phyloP scores from a whole-genome alignment of 2,329 filamentous ascomycete species.

The Decorospora gaudefroyi region DNA sequence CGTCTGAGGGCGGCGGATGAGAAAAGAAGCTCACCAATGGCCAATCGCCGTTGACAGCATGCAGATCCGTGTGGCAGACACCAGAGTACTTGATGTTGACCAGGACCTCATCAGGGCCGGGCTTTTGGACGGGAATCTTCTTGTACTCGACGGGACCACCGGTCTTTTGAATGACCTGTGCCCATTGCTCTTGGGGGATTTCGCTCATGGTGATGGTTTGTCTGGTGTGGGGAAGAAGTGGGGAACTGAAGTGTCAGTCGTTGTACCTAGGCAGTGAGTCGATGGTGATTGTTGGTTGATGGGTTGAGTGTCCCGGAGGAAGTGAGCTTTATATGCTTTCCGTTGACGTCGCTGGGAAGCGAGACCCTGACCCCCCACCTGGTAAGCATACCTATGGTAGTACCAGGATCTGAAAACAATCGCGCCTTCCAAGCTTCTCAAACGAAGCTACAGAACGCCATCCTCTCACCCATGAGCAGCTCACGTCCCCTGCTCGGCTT shows the following conservation, averaged over 20 bases:
- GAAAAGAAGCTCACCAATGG: constrained; percentile 59
- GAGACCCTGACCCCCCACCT: constrained; percentile 22
- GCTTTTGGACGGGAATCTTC: constrained; percentile 78
- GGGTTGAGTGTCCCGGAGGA: constrained; percentile 1
- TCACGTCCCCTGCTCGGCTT: constrained; percentile 27
- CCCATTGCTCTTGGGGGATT: constrained; percentile 86
- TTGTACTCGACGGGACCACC: constrained; percentile 73
- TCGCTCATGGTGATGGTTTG: constrained; percentile 52
- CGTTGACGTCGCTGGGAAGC: constrained; percentile 6
- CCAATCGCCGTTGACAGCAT: constrained; percentile 88
- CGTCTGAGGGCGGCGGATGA: neutral
- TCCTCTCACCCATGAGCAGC: constrained; percentile 31
- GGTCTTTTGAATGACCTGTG: constrained; percentile 83
- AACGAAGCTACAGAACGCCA: constrained; percentile 16
- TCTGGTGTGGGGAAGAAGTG: neutral
- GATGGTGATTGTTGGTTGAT: constrained; percentile 16
- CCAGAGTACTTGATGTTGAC: constrained; percentile 89
- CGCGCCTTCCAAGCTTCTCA: constrained; percentile 15
- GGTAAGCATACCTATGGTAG: constrained; percentile 1
- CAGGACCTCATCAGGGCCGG: constrained; percentile 87
- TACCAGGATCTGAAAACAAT: constrained; percentile 16
- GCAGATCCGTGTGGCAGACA: constrained; percentile 86
- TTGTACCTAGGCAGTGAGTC: too few species aligned
- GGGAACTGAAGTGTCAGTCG: too few species aligned
- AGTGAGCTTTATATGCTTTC: constrained; percentile 28